phyloP scores from a whole-genome alignment of 805 yeast species.

The Tetrapisispora iriomotensis region DNA sequence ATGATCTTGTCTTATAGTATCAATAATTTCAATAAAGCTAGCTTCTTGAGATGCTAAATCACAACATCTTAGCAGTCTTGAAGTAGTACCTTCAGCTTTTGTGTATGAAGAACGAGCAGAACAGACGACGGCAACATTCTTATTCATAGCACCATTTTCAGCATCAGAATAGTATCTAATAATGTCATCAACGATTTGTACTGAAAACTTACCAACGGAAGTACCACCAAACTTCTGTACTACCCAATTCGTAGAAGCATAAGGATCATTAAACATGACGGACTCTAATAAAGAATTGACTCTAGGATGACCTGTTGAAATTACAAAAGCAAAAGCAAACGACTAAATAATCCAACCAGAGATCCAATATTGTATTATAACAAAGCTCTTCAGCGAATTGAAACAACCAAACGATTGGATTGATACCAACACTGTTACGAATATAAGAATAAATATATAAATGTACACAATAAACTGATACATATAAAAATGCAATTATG shows the following conservation, averaged over 20 bases:
- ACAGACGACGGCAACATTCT: slow-evolving; percentile 86
- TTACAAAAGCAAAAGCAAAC: no score
- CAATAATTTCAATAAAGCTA: slow-evolving; percentile 49
- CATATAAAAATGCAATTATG: no score
- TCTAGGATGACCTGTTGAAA: no score
- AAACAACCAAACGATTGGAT: no score
- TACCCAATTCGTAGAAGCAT: slow-evolving; percentile 41
- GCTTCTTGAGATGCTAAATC: slow-evolving; percentile 57
- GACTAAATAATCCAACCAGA: no score
- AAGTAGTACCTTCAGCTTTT: slow-evolving; percentile 92
- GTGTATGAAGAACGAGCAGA: slow-evolving; percentile 88
- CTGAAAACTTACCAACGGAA: slow-evolving; percentile 89
- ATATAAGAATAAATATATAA: no score
- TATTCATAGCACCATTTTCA: slow-evolving; percentile 17
- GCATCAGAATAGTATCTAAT: slow-evolving; percentile 44
- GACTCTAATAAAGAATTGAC: no score
- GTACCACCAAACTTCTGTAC: slow-evolving; percentile 98
- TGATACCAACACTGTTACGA: no score
- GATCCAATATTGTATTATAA: no score
- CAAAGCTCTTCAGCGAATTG: no score
- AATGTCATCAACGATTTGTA: slow-evolving; percentile 73
- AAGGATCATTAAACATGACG: slow-evolving; percentile 4
- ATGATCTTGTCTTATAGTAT: slow-evolving; percentile 72
- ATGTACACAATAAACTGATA: no score
- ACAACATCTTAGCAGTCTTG: slow-evolving; percentile 75